Conservation (phyloP, 2,329 filamentous ascomycete species). For the Botrytis galanthina region DNA sequence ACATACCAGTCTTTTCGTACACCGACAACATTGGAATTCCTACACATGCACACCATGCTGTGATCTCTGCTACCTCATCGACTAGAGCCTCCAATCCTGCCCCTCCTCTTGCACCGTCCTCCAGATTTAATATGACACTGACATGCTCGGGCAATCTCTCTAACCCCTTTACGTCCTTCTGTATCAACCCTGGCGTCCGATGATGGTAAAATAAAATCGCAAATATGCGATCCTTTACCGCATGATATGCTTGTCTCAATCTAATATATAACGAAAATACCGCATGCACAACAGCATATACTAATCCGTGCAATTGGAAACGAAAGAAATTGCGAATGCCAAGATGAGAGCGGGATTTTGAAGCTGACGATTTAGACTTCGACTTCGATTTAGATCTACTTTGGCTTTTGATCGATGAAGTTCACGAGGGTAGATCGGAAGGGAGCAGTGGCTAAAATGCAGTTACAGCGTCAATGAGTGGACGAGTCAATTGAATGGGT, state of each 20-base stretch:
- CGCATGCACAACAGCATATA: conserved; percentile 71
- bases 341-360: conserved; percentile 41
- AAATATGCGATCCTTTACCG: conserved; percentile 72
- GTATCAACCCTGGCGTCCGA: conserved; percentile 87
- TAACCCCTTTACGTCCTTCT: conserved; percentile 76
- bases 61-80: conserved; percentile 86
- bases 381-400: conserved; percentile 28
- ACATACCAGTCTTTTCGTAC: conserved; percentile 84
- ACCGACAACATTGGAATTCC: conserved; percentile 85
- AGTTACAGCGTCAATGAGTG: conserved; percentile 24
- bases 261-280: conserved; percentile 88
- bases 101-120: conserved; percentile 65
- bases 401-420: conserved; percentile 22
- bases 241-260: conserved; percentile 74
- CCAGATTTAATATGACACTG: conserved; percentile 77
- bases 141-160: conserved; percentile 77
- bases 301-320: conserved; percentile 60
- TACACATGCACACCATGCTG: conserved; percentile 88
- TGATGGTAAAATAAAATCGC: conserved; percentile 93
- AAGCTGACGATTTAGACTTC: conserved; percentile 27
- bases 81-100: conserved; percentile 80
- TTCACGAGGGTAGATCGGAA: conserved; percentile 28
- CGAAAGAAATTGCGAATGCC: conserved; percentile 61
- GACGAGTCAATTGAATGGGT: conserved; percentile 9
- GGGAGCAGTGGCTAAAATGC: conserved; percentile 38